Evolutionary conservation across 202 grass and related monocot species (phyloP).

Genomic region (Setaria italica): DNA sequence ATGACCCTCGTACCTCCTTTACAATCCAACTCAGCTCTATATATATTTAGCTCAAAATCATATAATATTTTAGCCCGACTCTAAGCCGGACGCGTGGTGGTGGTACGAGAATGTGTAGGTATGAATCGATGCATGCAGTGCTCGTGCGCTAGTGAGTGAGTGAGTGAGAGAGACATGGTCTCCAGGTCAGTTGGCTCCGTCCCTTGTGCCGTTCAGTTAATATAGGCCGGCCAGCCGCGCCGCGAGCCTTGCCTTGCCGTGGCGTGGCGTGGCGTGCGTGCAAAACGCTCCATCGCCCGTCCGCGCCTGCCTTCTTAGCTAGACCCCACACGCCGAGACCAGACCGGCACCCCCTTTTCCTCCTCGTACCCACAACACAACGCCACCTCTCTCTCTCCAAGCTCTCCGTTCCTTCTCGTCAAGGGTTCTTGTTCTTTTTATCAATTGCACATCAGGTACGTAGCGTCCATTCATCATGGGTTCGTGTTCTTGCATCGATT

Average conservation of each 20-base stretch:
- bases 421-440: no score
- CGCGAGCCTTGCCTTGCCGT: background rate
- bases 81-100: no score
- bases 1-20: no score
- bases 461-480: background rate
- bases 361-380: background rate
- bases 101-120: no score
- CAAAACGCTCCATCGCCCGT: constrained; percentile 29
- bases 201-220: background rate
- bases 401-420: background rate
- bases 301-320: background rate
- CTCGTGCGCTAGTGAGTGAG: no score
- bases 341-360: background rate
- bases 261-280: background rate
- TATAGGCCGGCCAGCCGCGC: background rate
- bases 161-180: background rate
- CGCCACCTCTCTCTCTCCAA: background rate
- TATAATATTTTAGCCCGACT: no score
- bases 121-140: background rate
- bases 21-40: no score
- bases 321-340: background rate
- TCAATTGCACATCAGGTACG: background rate
- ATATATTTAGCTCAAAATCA: no score
- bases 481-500: background rate
- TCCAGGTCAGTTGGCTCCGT: background rate